Conservation (phyloP, 768 basidiomycete genomes). For the Pleurotus salmoneostramineus region DNA sequence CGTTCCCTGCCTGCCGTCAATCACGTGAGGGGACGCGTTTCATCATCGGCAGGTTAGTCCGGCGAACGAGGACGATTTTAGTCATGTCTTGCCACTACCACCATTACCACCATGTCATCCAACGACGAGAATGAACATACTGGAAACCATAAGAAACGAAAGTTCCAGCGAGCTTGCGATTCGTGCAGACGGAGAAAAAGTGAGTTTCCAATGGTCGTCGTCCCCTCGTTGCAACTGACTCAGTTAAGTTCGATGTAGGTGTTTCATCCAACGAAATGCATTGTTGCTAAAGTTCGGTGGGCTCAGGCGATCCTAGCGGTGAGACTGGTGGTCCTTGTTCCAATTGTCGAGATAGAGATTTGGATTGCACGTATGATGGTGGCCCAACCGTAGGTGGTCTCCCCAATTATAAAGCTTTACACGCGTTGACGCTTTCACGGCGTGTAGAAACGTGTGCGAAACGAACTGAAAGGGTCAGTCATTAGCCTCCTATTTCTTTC, state of each 20-base stretch:
- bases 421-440: background rate
- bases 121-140: background rate
- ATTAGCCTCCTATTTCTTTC: background rate
- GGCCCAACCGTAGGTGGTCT: slow-evolving; percentile 49
- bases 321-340: slow-evolving; percentile 45
- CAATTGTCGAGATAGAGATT: slow-evolving; percentile 51
- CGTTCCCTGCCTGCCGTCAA: too few species aligned
- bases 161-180: slow-evolving; percentile 57
- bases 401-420: background rate
- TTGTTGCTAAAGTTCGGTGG: slow-evolving; percentile 39
- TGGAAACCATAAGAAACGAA: background rate
- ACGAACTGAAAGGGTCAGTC: slow-evolving; percentile 19
- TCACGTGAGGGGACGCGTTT: too few species aligned
- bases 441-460: slow-evolving; percentile 53
- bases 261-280: background rate
- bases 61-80: too few species aligned
- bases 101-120: background rate
- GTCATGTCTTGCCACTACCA: background rate
- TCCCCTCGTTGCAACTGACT: slow-evolving; percentile 5
- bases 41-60: too few species aligned
- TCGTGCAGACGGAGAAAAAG: slow-evolving; percentile 73
- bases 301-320: slow-evolving; percentile 47
- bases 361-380: slow-evolving; percentile 64
- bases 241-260: slow-evolving; percentile 37
- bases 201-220: slow-evolving; percentile 20